Evolutionary conservation across 2,329 filamentous ascomycete species (phyloP).

Genomic region (Sporothrix mexicana): DNA sequence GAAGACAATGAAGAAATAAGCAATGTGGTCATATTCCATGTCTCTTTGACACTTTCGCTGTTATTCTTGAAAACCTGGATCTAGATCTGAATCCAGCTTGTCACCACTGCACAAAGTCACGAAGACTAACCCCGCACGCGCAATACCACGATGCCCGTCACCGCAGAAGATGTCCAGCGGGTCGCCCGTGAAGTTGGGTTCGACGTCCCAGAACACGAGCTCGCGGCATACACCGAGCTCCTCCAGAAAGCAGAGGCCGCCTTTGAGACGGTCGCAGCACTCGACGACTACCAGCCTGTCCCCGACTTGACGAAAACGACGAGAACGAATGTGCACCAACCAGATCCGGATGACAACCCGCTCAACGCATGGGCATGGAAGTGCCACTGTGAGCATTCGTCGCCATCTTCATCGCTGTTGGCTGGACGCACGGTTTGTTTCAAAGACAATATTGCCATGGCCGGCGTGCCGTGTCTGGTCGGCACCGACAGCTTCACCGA

Average conservation of each 20-base stretch:
- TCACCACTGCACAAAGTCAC: neutral
- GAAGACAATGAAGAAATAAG: too few species aligned
- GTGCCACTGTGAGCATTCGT: slow-evolving; percentile 46
- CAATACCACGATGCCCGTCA: slow-evolving; percentile 29
- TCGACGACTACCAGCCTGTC: slow-evolving; percentile 44
- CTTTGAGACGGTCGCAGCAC: slow-evolving; percentile 32
- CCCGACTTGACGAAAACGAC: slow-evolving; percentile 35
- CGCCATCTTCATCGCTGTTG: slow-evolving; percentile 2
- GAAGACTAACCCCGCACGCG: neutral
- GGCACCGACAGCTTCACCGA: neutral
- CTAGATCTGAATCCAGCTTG: neutral
- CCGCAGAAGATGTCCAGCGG: slow-evolving; percentile 37
- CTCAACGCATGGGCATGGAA: slow-evolving; percentile 53
- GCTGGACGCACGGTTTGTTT: neutral
- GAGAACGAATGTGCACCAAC: slow-evolving; percentile 44
- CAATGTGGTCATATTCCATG: too few species aligned
- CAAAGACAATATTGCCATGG: slow-evolving; percentile 19
- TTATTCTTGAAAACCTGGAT: too few species aligned
- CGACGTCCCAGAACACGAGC: slow-evolving; percentile 40
- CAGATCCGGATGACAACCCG: slow-evolving; percentile 44
- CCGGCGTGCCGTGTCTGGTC: slow-evolving; percentile 6
- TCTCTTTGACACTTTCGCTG: too few species aligned
- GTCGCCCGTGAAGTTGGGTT: slow-evolving; percentile 43
- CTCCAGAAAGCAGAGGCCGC: slow-evolving; percentile 34
- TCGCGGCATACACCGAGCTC: slow-evolving; percentile 43